Percentiles rank a stretch among this genome's conserved stretches.
These are phyloP conservation scores for Nemania serpens DNA, from an alignment of 2,329 filamentous ascomycete genomes.

Conservation along the genomic window DNA sequence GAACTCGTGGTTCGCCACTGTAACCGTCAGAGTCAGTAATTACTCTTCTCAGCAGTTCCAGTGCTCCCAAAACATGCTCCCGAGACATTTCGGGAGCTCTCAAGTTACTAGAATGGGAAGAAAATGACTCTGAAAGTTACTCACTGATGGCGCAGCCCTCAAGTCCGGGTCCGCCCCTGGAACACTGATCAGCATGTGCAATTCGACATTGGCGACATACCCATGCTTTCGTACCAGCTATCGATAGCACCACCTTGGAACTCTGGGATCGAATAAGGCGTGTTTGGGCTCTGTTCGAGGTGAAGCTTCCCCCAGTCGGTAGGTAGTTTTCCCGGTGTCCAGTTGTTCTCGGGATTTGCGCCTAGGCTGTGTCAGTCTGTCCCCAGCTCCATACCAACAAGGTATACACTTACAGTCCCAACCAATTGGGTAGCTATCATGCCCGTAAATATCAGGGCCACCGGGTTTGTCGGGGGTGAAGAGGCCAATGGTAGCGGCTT, in stretches of 20 bases:
- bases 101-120: no score
- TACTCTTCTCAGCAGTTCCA: no score
- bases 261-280: conserved; percentile 43
- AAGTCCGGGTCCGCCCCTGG: conserved; percentile 73
- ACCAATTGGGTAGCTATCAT: conserved; percentile 66
- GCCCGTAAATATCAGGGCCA: conserved; percentile 46
- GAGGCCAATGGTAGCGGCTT: conserved; percentile 20
- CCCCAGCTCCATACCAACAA: background rate
- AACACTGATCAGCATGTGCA: conserved; percentile 66
- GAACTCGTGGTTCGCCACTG: conserved; percentile 76
- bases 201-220: conserved; percentile 48
- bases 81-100: no score
- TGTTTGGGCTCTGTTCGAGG: conserved; percentile 29
- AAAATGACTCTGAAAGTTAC: no score
- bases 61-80: no score
- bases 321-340: conserved; percentile 25
- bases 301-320: conserved; percentile 25
- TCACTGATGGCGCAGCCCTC: conserved; percentile 62
- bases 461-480: conserved; percentile 23
- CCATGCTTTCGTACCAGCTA: conserved; percentile 14
- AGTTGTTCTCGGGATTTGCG: conserved; percentile 51
- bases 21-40: no score
- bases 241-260: conserved; percentile 64
- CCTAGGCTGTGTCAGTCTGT: conserved; percentile 13
- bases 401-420: conserved; percentile 53